Conservation (phyloP, 495 filamentous ascomycete species). For the Annulohypoxylon bovei region DNA sequence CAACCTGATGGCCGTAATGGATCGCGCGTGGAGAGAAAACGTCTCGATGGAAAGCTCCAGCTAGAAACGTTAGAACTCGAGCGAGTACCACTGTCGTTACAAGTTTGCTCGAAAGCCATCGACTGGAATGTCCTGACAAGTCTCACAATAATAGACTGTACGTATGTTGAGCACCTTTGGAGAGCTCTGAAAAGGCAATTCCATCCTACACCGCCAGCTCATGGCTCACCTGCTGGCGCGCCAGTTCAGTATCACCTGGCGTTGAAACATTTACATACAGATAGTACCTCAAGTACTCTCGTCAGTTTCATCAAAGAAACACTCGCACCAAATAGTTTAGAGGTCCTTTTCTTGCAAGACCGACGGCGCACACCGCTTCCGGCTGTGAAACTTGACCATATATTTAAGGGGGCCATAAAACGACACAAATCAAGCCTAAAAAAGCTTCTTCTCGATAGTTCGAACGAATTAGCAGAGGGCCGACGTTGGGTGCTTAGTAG, state of each 20-base stretch:
- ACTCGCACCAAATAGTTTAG: slow-evolving; percentile 83
- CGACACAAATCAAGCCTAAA: slow-evolving; percentile 77
- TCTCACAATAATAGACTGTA: slow-evolving; percentile 83
- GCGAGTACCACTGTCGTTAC: slow-evolving; percentile 76
- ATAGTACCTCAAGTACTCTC: slow-evolving; percentile 79
- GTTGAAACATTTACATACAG: slow-evolving; percentile 84
- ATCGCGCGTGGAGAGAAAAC: slow-evolving; percentile 21
- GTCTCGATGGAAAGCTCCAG: slow-evolving; percentile 65
- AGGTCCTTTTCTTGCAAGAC: slow-evolving; percentile 87
- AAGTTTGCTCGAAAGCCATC: slow-evolving; percentile 73
- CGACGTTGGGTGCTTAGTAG: slow-evolving; percentile 77
- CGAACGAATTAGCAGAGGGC: slow-evolving; percentile 59
- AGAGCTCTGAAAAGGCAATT: slow-evolving; percentile 77
- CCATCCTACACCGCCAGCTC: slow-evolving; percentile 60
- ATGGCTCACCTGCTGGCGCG: slow-evolving; percentile 42
- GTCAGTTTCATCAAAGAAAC: slow-evolving; percentile 86
- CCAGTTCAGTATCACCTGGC: slow-evolving; percentile 72
- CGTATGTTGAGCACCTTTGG: slow-evolving; percentile 83
- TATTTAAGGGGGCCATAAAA: slow-evolving; percentile 78
- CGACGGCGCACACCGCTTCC: slow-evolving; percentile 62
- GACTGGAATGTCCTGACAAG: slow-evolving; percentile 84
- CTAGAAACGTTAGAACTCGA: slow-evolving; percentile 85
- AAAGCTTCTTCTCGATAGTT: slow-evolving; percentile 82
- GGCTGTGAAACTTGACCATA: slow-evolving; percentile 72
- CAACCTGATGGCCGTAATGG: not conserved